A percentile compares a stretch with the other conserved stretches of the same genome.
Conservation (phyloP, 2,329 filamentous ascomycete species). For the Sporothrix euskadiensis region DNA sequence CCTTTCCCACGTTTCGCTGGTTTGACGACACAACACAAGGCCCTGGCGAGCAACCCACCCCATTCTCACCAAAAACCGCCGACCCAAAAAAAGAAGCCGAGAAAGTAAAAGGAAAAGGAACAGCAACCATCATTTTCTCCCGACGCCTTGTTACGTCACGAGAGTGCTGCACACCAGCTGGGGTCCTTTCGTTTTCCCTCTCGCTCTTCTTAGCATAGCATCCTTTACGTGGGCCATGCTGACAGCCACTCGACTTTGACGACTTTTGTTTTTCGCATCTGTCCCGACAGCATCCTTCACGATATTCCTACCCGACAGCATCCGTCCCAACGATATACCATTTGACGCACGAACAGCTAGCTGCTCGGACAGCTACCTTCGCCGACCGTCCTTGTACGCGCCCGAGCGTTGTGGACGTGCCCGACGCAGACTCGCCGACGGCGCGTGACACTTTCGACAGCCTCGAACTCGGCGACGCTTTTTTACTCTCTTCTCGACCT, state of each 20-base stretch:
- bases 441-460: not conserved
- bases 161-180: slow-evolving; percentile 18
- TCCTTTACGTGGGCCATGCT: slow-evolving; percentile 5
- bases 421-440: slow-evolving; percentile 1
- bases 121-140: not conserved
- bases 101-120: not conserved
- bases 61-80: not conserved
- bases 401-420: not conserved
- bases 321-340: not conserved
- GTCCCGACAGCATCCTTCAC: not conserved
- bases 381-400: not conserved
- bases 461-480: not conserved
- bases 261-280: not conserved
- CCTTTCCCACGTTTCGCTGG: slow-evolving; percentile 16
- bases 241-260: not conserved
- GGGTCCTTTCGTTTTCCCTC: slow-evolving; percentile 7
- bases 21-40: slow-evolving; percentile 20
- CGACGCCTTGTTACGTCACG: slow-evolving; percentile 33
- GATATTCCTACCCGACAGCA: not conserved
- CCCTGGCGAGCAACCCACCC: slow-evolving; percentile 6
- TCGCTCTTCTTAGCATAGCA: not conserved
- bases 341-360: not conserved
- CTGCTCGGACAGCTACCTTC: not conserved
- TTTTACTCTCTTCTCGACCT: not conserved
- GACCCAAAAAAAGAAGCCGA: not conserved